Evolutionary conservation across 352 stramenopile species (phyloP), one percentile per base, ranked within the genome.

Genomic region (Pythium angustatum): DNA sequence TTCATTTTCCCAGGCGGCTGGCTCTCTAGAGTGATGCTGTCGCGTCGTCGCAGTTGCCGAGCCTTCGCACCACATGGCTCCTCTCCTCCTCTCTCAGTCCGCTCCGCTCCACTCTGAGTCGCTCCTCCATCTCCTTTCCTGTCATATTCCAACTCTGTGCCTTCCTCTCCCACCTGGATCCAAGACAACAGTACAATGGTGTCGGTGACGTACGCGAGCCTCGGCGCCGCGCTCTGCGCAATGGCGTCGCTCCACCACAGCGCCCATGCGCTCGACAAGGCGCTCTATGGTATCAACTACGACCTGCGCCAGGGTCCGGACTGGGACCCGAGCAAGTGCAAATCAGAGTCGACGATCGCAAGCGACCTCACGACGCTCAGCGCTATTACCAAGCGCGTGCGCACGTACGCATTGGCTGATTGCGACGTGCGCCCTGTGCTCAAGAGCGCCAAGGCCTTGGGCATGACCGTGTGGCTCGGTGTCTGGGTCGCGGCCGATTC

Each of bases 261-360:
- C 19, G 33, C 79, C 6, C 57, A 62, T n/a, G 83, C 83, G 62
- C 71, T 92, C 48, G 82, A 93, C 72, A 73, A 87, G 72, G 66
- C 78, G 69, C 76, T 94, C 58, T 89, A 91, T 61, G 85, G 85
- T 5, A 56, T 94, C 68, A 94, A 94, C 76, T 94, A 91, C 70
- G 85, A 94, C 66, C 64, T 91, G 62, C 85, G 85, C 43, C 80
- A 89, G 49, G 83, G 83, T 26, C 62, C 85, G 0, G 85, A 94
- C 81, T 94, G 83, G 83, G 85, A 89, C 58, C 27, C 83, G 17
- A 72, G 58, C 68, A 90, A 90, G 71, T 94, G 85, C 81, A 94
- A 94, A 73, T 64, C 61, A 24, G 62, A 69, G n/a, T 28, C 57
- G 21, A 85, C 80, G 50, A 89, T 94, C 69, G 79, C 78, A 21